Evolutionary conservation across 2,329 filamentous ascomycete genomes (phyloP), one percentile per base, ranked within the genome.

Genomic region (Fusarium devonianum): DNA sequence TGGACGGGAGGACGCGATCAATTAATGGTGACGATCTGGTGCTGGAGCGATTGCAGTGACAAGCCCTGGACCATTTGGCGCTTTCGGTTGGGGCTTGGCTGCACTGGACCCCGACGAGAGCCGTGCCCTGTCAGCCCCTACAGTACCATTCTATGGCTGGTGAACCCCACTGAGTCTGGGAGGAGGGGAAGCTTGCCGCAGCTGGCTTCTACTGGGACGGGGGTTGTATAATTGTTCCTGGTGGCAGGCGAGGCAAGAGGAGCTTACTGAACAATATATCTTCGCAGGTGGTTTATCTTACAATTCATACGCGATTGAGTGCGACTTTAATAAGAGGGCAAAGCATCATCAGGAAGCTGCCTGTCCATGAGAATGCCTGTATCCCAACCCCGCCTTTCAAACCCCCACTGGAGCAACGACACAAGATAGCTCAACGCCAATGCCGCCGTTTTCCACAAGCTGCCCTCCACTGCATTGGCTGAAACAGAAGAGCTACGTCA

Each of bases 11-110:
- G 29, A 17, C 14, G 21, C 40, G 32, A 26, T 34, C 23, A 42
- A 58, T 50, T 58, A 55, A n/a, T n/a, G 54, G 29, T 47, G 39
- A 58, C 51, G 49, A 52, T 59, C 33, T 51, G 40, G 46, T 51
- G 55, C 56, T 59, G 45, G 50, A 49, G 50, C 3, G 43, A n/a
- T n/a, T n/a, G n/a, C n/a, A 58, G 40, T 42, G 44, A 43, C 43
- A 42, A 42, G 39, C 39, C 39, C 37, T 40, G 37, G 39, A 33
- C 28, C 26, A 41, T 41, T 47, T 46, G 45, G 41, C 54, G 48
- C 54, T 34, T 55, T 49, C 21, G 29, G 14, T 33, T 33, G 38
- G 48, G 29, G 22, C 35, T 58, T 45, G 25, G 49, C 54, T 52
- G 22, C 18, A 40, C 46, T 40, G 33, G 29, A 48, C 55, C 50